Percentiles rank a stretch among this genome's conserved stretches.
Conservation (phyloP, 805 yeast species). For the Wickerhamomyces canadensis region DNA sequence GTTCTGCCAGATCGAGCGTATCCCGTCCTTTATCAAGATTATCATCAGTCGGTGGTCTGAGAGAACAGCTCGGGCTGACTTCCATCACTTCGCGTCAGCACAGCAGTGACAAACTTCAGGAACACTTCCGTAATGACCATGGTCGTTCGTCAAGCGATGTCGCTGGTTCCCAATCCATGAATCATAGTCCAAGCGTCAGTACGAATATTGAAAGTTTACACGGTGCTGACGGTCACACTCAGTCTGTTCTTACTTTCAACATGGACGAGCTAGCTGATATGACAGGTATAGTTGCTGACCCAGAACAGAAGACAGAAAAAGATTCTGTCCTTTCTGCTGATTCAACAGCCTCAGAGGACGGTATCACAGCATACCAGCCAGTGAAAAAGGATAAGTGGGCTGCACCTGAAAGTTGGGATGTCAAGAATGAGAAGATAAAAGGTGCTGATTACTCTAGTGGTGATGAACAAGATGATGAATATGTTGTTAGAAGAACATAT, state of each 20-base stretch:
- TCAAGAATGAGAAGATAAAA: conserved; percentile 29
- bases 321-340: too few relatives aligned
- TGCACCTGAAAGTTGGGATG: conserved; percentile 63
- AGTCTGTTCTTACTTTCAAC: conserved; percentile 33
- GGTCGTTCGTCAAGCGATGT: conserved; percentile 1
- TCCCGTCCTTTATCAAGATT: conserved; percentile 7
- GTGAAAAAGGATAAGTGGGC: conserved; percentile 33
- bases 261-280: conserved; percentile 42
- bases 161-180: conserved; percentile 1
- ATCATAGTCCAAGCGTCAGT: conserved; percentile 4
- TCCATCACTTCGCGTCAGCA: conserved; percentile 1
- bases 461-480: conserved; percentile 31
- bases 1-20: conserved; percentile 4
- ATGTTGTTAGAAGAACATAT: conserved; percentile 29
- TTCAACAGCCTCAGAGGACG: too few relatives aligned
- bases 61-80: conserved; percentile 7
- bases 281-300: conserved; percentile 39
- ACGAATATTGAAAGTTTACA: conserved; percentile 2
- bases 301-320: neutral
- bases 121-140: neutral
- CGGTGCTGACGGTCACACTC: conserved; percentile 10
- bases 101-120: too few relatives aligned
- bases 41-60: conserved; percentile 8
- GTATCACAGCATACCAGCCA: neutral
- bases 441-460: conserved; percentile 1